Base-by-base conservation (phyloP, 345 rosid genomes). In the Aquilaria yunnanensis region DNA sequence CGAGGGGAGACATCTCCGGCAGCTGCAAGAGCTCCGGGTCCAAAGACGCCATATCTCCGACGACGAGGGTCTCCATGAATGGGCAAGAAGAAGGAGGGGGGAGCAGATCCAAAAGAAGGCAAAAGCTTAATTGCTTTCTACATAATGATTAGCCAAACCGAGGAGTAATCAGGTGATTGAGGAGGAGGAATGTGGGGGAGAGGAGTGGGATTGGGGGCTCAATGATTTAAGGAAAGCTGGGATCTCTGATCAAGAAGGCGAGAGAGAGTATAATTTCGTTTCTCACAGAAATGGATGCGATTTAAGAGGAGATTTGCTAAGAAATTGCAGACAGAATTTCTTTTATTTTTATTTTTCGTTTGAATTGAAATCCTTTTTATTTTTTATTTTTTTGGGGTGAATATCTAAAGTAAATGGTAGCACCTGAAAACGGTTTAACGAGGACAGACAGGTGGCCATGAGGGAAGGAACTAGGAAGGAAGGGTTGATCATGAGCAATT, bases 1-100 rank as follows among this genome's bases (percentile, higher is more conserved):
- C 85, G 58, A 76, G 63, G 0, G 99, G 86, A 55, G 98, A 74
- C 73, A 93, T 72, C 80, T 94, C 97, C 51, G 65, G 88, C 1
- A 94, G 80, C 83, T 86, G 97, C 71, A 94, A 76, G 67, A 88
- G 63, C 73, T 94, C 99, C 62, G 91, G 81, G 48, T 93, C 96
- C 61, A 93, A 61, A 71, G 68, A 75, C 60, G 85, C 74, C 82
- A 82, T 77, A 53, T 86, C 98, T 67, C 78, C 81, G 29, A 72
- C 67, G 47, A 62, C 61, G 64, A 62, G 67, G 10, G 75, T 33
- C 50, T 78, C 88, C 84, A 80, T 73, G 53, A 48, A 64, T 32
- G 66, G 11, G 16, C 8, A 12, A 13, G 34, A 57, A 63, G 33
- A 47, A 29, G 53, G 60, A 50, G 31, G 3, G 1, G 37, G 7